A percentile compares a stretch with the other conserved stretches of the same genome.
These are phyloP conservation scores for Tilletia setariae DNA, from an alignment of 1,284 basidiomycete species.

Conservation along the genomic window DNA sequence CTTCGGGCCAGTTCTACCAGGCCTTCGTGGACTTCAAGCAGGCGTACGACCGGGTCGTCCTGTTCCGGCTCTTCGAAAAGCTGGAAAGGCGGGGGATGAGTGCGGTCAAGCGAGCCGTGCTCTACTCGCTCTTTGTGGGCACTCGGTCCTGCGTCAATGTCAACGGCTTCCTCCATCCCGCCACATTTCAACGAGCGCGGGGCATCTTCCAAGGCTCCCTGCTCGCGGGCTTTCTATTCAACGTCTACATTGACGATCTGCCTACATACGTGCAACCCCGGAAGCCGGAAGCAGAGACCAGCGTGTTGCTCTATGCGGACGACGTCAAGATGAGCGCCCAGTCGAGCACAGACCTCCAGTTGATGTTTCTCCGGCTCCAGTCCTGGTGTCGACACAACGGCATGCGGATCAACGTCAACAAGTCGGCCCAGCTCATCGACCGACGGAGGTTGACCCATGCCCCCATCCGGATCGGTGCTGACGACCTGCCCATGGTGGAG, in stretches of 20 bases:
- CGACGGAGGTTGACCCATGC: too few relatives aligned
- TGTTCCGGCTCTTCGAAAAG: not conserved
- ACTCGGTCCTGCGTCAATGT: not conserved
- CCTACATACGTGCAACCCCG: not conserved
- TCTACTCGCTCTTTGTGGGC: not conserved
- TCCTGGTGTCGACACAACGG: not conserved
- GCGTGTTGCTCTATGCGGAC: not conserved
- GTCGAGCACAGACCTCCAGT: too few relatives aligned
- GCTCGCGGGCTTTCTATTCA: not conserved
- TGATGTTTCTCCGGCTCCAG: not conserved
- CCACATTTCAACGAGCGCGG: not conserved
- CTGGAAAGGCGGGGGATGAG: not conserved
- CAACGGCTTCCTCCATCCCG: not conserved
- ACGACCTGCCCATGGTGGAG: not conserved
- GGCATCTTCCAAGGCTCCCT: not conserved
- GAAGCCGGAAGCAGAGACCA: too few relatives aligned
- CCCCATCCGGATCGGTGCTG: too few relatives aligned
- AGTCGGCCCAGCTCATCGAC: conserved; percentile 1
- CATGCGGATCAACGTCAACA: not conserved
- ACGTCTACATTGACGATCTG: conserved; percentile 1
- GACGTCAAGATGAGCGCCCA: not conserved
- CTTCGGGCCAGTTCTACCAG: not conserved
- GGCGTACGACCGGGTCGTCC: not conserved
- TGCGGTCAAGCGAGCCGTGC: not conserved
- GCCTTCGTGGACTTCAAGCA: not conserved